Base-by-base conservation (phyloP, 768 basidiomycete genomes). In the Porpolomopsis calyptriformis region DNA sequence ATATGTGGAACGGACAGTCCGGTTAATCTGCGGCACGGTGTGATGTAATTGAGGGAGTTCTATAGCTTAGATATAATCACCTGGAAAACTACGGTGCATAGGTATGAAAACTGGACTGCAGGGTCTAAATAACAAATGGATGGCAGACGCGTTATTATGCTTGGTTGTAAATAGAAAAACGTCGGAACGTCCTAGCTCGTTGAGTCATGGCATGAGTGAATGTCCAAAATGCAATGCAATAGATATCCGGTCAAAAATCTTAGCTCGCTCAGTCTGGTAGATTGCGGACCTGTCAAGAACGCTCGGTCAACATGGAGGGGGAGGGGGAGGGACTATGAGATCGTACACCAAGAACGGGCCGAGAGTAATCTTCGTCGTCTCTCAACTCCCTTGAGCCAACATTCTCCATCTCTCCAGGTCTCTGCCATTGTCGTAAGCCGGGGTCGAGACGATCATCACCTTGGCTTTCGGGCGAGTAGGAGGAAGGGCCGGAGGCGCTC, bases 331-430 rank as follows among this genome's bases (percentile, higher is more conserved):
- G 41, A 39, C 18, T 8, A 47, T n/a, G 39, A 49, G 37, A 16
- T 62, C 72, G 54, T 59, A 72, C 79, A 50, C 66, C 76, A 49
- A 81, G 68, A 20, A 80, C 75, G 42, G 67, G 70, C 39, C 72
- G 64, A 18, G 71, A 72, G 61, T 77, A 76, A 49, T 77, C 78
- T 49, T 77, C 72, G 23, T 75, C 70, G 52, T 80, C 77, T 50
- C 60, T 64, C 37, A 69, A 56, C 37, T 60, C 67, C 49, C 53
- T 52, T 24, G 57, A 54, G 14, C 60, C 60, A 25, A 52, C 56
- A 22, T 54, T 53, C 35, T 38, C 49, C 18, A 37, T 29, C 4
- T 52, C 49, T 26, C 45, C 50, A 31, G 52, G 51, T 49, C 57
- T 53, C 54, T 64, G 47, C 40, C 69, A 55, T 48, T 63, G 59